Evolutionary conservation across 2,329 filamentous ascomycete genomes (phyloP).

Genomic region (Phialophora macrospora): DNA sequence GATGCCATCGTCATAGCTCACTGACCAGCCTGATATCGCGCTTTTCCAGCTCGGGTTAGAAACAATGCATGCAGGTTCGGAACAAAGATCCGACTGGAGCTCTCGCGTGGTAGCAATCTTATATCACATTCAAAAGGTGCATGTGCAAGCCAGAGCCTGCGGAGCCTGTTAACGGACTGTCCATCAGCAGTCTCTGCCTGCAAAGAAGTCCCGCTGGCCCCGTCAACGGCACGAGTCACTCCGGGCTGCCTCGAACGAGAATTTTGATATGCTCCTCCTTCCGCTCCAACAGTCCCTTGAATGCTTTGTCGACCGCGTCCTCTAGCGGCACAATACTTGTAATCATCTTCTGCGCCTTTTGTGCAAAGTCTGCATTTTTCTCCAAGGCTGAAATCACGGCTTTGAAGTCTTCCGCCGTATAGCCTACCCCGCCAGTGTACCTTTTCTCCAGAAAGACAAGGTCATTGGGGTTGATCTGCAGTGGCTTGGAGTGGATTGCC

Average conservation of each 20-base stretch:
- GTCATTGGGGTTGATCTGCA: constrained; percentile 11
- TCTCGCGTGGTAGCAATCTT: not conserved
- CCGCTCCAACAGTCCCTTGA: constrained; percentile 10
- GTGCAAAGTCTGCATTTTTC: constrained; percentile 2
- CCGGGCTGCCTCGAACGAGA: not conserved
- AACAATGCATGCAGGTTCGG: not conserved
- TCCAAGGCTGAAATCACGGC: constrained; percentile 10
- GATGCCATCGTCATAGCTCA: constrained; percentile 7
- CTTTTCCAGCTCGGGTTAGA: not conserved
- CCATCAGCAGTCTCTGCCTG: not conserved
- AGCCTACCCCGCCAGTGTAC: constrained; percentile 8
- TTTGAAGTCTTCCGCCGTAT: constrained; percentile 10
- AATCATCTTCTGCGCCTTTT: constrained; percentile 8
- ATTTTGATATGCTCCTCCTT: constrained; percentile 19
- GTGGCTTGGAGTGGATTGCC: constrained; percentile 52
- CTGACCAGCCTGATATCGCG: constrained; percentile 1
- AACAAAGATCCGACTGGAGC: not conserved
- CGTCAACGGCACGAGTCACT: not conserved
- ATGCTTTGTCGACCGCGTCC: constrained; percentile 10
- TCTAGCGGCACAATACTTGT: constrained; percentile 12
- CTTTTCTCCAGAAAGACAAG: constrained; percentile 12
- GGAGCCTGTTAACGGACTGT: too few relatives aligned
- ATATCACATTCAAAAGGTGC: not conserved
- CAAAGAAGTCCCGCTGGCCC: not conserved
- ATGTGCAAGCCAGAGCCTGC: not conserved